Evolutionary conservation across 1,139 yeast genomes (phyloP), one percentile per base, ranked within the genome.

Genomic region (Debaryomycetaceae sp.): DNA sequence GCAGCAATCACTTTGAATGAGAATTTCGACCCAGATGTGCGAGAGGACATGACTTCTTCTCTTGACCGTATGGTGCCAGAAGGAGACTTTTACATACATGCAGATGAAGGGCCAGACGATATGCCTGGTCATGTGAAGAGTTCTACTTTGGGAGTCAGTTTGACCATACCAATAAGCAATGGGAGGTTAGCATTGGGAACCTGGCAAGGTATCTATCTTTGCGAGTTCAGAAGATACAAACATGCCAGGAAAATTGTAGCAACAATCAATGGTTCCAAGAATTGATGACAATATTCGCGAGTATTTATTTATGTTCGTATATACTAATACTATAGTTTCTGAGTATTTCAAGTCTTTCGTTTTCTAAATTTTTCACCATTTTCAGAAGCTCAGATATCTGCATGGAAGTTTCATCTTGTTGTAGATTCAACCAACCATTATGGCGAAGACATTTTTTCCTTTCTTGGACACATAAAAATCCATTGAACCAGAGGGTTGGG

Each of bases 101-200:
- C 72, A 1, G 91, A 82, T 43, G 95, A 86, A 59, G 95, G 87
- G 1, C 78, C 85, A 1, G 92, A 86, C 56, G 94, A 86, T 57
- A 83, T 84, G 87, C 87, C 92, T 1, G 87, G 89, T 0, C 95
- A 86, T 58, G 79, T 82, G 41, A 81, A 84, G 53, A 73, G 85
- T 28, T 64, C 81, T 33, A 62, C 83, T 36, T 73, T 84, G 8
- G 94, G 95, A 18, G 83, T 79, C 2, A 73, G 79, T 9, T 64
- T 86, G 33, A 68, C 76, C 11, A 78, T 86, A 36, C 95, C 95
- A 1, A 84, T 86, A 39, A 57, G 73, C 14, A 76, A 84, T 50
- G 95, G 95, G 0, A 59, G 68, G 35, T 63, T 86, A 43, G 84
- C 83, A 1, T 70, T 81, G 0, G 95, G 95, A 3, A 85, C 92